These are phyloP conservation scores for Cordia subcordata DNA, from an alignment of 257 asterid genomes.

Conservation along the genomic window DNA sequence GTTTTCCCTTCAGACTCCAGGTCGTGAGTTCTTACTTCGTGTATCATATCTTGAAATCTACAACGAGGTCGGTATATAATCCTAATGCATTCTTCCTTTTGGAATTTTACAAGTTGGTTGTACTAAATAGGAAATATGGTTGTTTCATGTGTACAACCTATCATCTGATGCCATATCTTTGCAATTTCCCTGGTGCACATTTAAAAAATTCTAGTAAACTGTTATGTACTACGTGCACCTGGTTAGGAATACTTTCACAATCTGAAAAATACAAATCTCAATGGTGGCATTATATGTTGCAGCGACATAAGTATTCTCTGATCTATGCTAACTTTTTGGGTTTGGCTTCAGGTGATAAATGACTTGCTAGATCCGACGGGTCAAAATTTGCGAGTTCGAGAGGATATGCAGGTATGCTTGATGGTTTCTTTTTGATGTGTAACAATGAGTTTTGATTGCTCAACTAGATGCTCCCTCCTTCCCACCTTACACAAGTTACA, in stretches of 20 bases:
- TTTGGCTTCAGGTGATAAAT: slow-evolving; percentile 69
- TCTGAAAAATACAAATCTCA: too few species aligned
- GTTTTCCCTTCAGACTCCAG: slow-evolving; percentile 81
- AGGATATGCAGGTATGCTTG: slow-evolving; percentile 76
- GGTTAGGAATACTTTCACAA: too few species aligned
- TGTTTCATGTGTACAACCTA: too few species aligned
- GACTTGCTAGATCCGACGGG: slow-evolving; percentile 99
- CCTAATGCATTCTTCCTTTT: neutral
- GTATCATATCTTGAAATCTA: slow-evolving; percentile 97
- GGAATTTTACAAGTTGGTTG: too few species aligned
- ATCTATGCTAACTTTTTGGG: neutral
- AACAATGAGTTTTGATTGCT: neutral
- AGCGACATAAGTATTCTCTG: neutral
- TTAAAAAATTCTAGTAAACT: neutral
- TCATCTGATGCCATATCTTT: neutral
- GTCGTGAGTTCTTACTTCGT: slow-evolving; percentile 94
- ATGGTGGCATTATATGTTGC: too few species aligned
- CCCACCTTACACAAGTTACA: too few species aligned
- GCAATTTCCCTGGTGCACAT: neutral
- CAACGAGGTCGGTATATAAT: slow-evolving; percentile 71
- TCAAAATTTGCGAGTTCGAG: slow-evolving; percentile 95
- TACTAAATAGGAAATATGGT: neutral
- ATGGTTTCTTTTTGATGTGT: neutral
- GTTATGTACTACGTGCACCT: too few species aligned
- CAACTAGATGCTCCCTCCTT: neutral